Conservation (phyloP, 768 basidiomycete genomes). For the Amanita pallidorosea region DNA sequence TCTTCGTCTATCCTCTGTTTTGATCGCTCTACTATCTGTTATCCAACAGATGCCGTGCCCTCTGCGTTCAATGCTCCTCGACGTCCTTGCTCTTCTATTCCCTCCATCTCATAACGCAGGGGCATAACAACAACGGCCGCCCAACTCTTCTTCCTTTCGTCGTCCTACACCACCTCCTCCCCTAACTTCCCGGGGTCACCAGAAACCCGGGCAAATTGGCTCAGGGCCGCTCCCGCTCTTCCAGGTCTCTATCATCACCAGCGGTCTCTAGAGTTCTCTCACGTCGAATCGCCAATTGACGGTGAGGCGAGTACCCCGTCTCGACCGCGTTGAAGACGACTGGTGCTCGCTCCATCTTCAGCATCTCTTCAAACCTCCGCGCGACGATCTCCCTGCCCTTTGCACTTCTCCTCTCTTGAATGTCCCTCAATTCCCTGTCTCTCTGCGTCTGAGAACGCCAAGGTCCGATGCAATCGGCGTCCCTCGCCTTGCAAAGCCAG, state of each 20-base stretch:
- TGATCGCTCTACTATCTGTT: too few relatives aligned
- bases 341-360: not conserved
- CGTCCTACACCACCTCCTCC: constrained; percentile 1
- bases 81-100: constrained; percentile 2
- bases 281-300: constrained; percentile 34
- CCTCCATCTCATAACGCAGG: constrained; percentile 3
- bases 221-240: constrained; percentile 5
- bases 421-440: constrained; percentile 4
- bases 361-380: not conserved
- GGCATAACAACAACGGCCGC: constrained; percentile 15
- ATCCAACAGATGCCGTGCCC: constrained; percentile 2
- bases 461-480: constrained; percentile 3
- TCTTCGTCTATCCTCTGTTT: too few relatives aligned
- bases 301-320: constrained; percentile 26
- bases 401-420: constrained; percentile 3
- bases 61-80: constrained; percentile 1
- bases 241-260: constrained; percentile 11
- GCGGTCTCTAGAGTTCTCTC: constrained; percentile 25
- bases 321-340: not conserved
- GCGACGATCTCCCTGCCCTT: not conserved
- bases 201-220: not conserved
- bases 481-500: constrained; percentile 3
- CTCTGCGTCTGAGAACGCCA: constrained; percentile 5
- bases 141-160: constrained; percentile 18
- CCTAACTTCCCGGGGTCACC: not conserved